Evolutionary conservation across 345 rosid genomes (phyloP).

Genomic region (Sonneratia caseolaris): DNA sequence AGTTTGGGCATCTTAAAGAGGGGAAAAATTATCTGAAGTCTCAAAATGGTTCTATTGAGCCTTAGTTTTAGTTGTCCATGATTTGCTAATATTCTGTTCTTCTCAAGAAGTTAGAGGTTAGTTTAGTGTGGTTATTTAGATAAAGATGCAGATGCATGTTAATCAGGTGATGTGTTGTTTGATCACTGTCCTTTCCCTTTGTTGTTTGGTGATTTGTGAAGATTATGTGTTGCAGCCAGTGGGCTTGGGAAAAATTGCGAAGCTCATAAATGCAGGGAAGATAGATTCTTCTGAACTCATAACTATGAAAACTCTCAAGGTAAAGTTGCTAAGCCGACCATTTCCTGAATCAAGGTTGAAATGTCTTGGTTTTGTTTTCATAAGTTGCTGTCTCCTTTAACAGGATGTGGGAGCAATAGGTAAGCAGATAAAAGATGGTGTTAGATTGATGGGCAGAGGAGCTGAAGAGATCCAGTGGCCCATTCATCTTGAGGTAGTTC

Average conservation of each 20-base stretch:
- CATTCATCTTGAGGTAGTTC: slow-evolving; percentile 78
- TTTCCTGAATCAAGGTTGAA: slow-evolving; percentile 9
- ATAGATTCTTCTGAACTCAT: slow-evolving; percentile 94
- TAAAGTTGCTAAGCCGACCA: slow-evolving; percentile 5
- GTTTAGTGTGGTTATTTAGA: background rate
- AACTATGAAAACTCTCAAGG: slow-evolving; percentile 97
- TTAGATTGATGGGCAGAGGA: slow-evolving; percentile 93
- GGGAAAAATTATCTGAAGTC: background rate
- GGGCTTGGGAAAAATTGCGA: slow-evolving; percentile 86
- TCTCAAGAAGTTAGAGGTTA: background rate
- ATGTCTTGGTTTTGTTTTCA: background rate
- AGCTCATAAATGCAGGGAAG: slow-evolving; percentile 80
- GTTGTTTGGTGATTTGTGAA: background rate
- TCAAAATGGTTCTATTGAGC: background rate
- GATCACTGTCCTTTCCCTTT: background rate
- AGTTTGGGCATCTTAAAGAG: background rate
- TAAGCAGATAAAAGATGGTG: slow-evolving; percentile 88
- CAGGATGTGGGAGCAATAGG: slow-evolving; percentile 82
- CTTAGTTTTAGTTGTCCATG: background rate
- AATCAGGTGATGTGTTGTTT: background rate
- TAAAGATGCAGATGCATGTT: background rate
- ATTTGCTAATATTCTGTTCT: background rate
- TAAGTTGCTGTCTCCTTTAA: background rate
- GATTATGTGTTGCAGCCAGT: slow-evolving; percentile 55
- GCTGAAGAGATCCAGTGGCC: slow-evolving; percentile 89